Evolutionary conservation across 306 rosid species (phyloP).

Genomic region (Chamaecrista fasciculata): DNA sequence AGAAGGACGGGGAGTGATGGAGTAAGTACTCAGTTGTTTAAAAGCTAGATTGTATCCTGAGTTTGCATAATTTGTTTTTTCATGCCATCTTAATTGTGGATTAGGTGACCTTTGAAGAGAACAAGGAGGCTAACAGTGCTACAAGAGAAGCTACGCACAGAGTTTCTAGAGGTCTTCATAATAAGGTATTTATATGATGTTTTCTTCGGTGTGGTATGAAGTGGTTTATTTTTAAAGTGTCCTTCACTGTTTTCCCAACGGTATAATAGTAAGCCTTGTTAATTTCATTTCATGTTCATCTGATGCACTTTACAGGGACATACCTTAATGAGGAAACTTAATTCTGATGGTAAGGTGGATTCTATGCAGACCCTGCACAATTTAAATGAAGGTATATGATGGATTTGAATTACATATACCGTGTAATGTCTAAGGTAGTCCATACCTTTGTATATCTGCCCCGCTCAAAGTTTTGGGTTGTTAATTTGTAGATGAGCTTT

Average conservation of each 20-base stretch:
- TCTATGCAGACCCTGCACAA: slow-evolving; percentile 82
- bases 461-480: slow-evolving; percentile 21
- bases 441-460: neutral
- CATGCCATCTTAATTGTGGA: slow-evolving; percentile 26
- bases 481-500: slow-evolving; percentile 58
- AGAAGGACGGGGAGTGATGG: slow-evolving; percentile 88
- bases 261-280: slow-evolving; percentile 5
- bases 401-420: slow-evolving; percentile 7
- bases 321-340: slow-evolving; percentile 63
- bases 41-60: neutral
- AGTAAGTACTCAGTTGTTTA: slow-evolving; percentile 42
- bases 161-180: slow-evolving; percentile 64
- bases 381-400: slow-evolving; percentile 65
- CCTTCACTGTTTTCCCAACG: neutral
- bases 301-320: slow-evolving; percentile 60
- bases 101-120: slow-evolving; percentile 76
- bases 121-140: slow-evolving; percentile 78
- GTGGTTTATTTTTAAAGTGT: slow-evolving; percentile 8
- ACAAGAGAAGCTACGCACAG: slow-evolving; percentile 63
- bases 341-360: slow-evolving; percentile 81
- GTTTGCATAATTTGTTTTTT: slow-evolving; percentile 11
- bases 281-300: neutral
- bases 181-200: slow-evolving; percentile 48
- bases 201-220: slow-evolving; percentile 5
- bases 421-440: slow-evolving; percentile 12